These are phyloP conservation scores for Cichorium intybus DNA, from an alignment of 140 eudicot species.

Conservation along the genomic window DNA sequence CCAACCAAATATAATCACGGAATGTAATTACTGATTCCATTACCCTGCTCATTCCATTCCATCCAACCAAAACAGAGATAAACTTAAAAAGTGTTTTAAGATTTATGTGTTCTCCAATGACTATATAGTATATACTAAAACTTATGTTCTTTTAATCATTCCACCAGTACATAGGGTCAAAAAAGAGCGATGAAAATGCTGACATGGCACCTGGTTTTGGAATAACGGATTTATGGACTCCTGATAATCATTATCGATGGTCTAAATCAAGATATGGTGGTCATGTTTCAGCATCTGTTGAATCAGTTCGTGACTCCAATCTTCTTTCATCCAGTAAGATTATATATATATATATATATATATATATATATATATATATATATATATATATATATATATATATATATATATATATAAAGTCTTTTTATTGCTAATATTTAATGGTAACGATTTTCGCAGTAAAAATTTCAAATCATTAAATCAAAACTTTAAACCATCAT, in stretches of 20 bases:
- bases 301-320: slow-evolving; percentile 58
- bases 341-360: too few species aligned
- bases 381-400: too few species aligned
- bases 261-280: slow-evolving; percentile 73
- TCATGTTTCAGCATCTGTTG: slow-evolving; percentile 83
- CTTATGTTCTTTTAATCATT: slow-evolving; percentile 1
- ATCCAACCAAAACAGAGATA: background rate
- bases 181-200: slow-evolving; percentile 78
- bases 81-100: background rate
- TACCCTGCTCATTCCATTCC: background rate
- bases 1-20: background rate
- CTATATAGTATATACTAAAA: slow-evolving; percentile 11
- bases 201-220: slow-evolving; percentile 56
- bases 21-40: too few species aligned
- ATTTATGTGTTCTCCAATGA: background rate
- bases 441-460: too few species aligned
- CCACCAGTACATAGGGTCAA: slow-evolving; percentile 75
- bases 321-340: slow-evolving; percentile 72
- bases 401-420: too few species aligned
- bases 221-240: slow-evolving; percentile 92
- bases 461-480: too few species aligned
- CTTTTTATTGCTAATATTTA: too few species aligned
- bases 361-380: too few species aligned
- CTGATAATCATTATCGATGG: slow-evolving; percentile 90
- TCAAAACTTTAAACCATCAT: too few species aligned